Percentiles rank a stretch among this genome's conserved stretches.
phyloP scores from a whole-genome alignment of 2,329 filamentous ascomycete genomes.

The Ophiostoma tasmaniense region DNA sequence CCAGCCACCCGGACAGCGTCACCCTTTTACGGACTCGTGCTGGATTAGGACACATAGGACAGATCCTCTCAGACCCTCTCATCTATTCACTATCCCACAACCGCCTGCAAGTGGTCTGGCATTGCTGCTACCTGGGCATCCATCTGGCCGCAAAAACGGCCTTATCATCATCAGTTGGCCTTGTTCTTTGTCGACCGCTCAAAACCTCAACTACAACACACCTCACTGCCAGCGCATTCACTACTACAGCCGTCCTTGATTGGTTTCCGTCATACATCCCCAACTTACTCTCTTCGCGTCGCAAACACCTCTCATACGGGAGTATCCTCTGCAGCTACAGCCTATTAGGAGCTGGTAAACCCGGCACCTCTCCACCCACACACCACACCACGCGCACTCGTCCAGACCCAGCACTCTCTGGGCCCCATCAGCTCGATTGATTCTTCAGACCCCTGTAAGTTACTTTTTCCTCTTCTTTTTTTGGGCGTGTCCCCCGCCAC shows the following conservation, averaged over 20 bases:
- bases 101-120: neutral
- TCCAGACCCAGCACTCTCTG: neutral
- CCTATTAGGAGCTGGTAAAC: constrained; percentile 18
- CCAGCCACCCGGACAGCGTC: constrained; percentile 6
- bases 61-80: neutral
- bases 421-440: constrained; percentile 10
- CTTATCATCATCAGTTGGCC: neutral
- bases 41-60: neutral
- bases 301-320: constrained; percentile 7
- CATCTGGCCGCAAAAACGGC: neutral
- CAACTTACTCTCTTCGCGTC: constrained; percentile 3
- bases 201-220: neutral
- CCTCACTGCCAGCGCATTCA: constrained; percentile 6
- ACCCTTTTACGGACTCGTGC: neutral
- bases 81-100: neutral
- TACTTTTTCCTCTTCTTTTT: constrained; percentile 4
- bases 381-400: neutral
- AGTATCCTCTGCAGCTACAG: constrained; percentile 11
- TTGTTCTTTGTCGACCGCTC: neutral
- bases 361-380: constrained; percentile 11
- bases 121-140: neutral
- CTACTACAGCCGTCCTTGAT: neutral
- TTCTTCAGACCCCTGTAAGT: constrained; percentile 17
- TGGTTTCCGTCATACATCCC: neutral
- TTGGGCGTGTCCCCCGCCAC: constrained; percentile 18